phyloP scores from a whole-genome alignment of 2,329 filamentous ascomycete genomes.

The Orbilia quercus region DNA sequence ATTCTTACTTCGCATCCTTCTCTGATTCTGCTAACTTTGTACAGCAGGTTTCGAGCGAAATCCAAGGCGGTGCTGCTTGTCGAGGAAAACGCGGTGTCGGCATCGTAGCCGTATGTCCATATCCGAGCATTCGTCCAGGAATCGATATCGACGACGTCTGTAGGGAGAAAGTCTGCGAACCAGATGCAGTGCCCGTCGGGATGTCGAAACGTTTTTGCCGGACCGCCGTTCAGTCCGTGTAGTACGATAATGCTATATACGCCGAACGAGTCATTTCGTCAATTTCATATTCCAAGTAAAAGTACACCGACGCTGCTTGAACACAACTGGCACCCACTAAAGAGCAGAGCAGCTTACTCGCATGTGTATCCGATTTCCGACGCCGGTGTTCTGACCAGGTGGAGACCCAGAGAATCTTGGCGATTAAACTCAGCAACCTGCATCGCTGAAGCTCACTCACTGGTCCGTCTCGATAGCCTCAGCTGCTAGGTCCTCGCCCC shows the following conservation, averaged over 20 bases:
- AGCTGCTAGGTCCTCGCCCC: conserved; percentile 35
- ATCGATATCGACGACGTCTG: conserved; percentile 45
- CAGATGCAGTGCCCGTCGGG: conserved; percentile 50
- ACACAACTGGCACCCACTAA: not conserved
- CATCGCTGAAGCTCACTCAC: conserved; percentile 17
- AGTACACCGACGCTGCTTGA: conserved; percentile 14
- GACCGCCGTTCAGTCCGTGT: conserved; percentile 51
- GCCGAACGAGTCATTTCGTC: not conserved
- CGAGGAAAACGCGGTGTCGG: conserved; percentile 43
- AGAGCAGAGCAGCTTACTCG: conserved; percentile 46
- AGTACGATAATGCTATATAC: conserved; percentile 45
- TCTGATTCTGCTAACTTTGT: conserved; percentile 48
- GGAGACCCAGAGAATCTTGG: conserved; percentile 50
- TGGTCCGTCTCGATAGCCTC: not conserved
- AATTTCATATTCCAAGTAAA: not conserved
- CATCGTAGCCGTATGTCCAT: conserved; percentile 53
- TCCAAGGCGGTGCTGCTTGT: conserved; percentile 40
- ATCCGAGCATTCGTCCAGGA: conserved; percentile 55
- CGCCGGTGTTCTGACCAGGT: conserved; percentile 45
- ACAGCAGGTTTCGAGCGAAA: conserved; percentile 43
- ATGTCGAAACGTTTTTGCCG: conserved; percentile 49
- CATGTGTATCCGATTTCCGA: conserved; percentile 53
- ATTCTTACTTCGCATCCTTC: conserved; percentile 38
- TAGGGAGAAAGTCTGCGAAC: conserved; percentile 51
- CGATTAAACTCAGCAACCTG: conserved; percentile 53